A percentile compares a stretch with the other conserved stretches of the same genome.
Evolutionary conservation across 1,139 yeast species (phyloP).

Genomic region (Magnusiomyces tetraspermus): DNA sequence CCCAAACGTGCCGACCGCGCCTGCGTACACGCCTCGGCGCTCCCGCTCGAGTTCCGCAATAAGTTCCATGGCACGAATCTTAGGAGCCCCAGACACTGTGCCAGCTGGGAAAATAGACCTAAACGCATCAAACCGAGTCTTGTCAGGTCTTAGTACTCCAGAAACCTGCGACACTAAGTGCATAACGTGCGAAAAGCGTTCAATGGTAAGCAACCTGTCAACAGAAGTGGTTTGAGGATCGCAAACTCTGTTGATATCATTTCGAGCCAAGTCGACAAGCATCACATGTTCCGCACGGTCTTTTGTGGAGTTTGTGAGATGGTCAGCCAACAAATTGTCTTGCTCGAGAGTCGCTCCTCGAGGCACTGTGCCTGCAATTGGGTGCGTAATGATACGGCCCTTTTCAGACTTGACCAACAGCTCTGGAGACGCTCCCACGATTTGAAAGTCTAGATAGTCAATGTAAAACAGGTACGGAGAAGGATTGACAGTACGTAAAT

Average conservation of each 20-base stretch:
- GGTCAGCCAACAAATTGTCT: slow-evolving; percentile 73
- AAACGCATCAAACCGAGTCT: slow-evolving; percentile 91
- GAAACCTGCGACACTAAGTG: slow-evolving; percentile 92
- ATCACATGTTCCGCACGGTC: slow-evolving; percentile 97
- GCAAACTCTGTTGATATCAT: slow-evolving; percentile 91
- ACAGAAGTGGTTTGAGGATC: slow-evolving; percentile 75
- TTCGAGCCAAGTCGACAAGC: slow-evolving; percentile 95
- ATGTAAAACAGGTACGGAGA: slow-evolving; percentile 93
- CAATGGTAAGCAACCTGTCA: slow-evolving; percentile 79
- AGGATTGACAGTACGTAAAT: slow-evolving; percentile 89
- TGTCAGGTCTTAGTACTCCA: slow-evolving; percentile 73
- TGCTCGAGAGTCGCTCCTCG: slow-evolving; percentile 88
- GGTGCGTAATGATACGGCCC: slow-evolving; percentile 80
- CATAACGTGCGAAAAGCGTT: slow-evolving; percentile 95
- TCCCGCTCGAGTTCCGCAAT: slow-evolving; percentile 84
- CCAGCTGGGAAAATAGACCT: slow-evolving; percentile 98
- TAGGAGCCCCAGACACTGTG: slow-evolving; percentile 96
- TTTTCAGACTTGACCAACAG: slow-evolving; percentile 76
- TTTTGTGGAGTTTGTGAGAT: slow-evolving; percentile 66
- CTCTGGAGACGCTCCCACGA: slow-evolving; percentile 97
- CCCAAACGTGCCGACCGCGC: slow-evolving; percentile 99
- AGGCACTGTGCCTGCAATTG: slow-evolving; percentile 91
- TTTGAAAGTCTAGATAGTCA: slow-evolving; percentile 83
- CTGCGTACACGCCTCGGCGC: slow-evolving; percentile 94
- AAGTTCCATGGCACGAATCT: slow-evolving; percentile 91